Evolutionary conservation across 2,329 filamentous ascomycete species (phyloP), one percentile per base, ranked within the genome.

Genomic region (Venturia carpophila): DNA sequence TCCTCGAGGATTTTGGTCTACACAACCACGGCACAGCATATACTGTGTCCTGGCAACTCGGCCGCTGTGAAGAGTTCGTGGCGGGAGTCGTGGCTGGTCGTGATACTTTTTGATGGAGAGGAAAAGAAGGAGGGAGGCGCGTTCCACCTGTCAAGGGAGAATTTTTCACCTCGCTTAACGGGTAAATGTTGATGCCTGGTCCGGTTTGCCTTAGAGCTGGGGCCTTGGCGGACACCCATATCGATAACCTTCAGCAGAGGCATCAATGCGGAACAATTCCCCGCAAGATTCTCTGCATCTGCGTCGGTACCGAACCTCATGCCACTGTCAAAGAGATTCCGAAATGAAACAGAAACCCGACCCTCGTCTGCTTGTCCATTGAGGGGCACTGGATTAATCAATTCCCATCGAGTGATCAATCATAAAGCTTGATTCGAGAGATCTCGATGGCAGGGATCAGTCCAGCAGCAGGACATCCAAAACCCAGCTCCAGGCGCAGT

Each of bases 31-130:
- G 80, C 80, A 79, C 79, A 78, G 75, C 71, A 68, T 74, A 76
- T 15, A 77, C 77, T 80, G 82, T 37, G 52, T 37, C 52, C 85
- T 87, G 86, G 86, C 86, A 88, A 87, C 85, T 76, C 83, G 80
- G 71, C 79, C 83, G 85, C 81, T 83, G 82, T 85, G 75, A 75
- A 75, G 76, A 75, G 75, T 74, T 76, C 77, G 76, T 78, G 78
- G 81, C 84, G 82, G 81, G 79, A 83, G 85, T 87, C 86, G 86
- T 89, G 86, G 86, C 86, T 83, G 82, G 83, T 78, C 83, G 82
- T 78, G 82, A 82, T 80, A 73, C 72, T 72, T 84, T 85, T 86
- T 87, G 74, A 77, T 75, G 78, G 75, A 78, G 79, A 75, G 62
- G 30, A 34, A 34, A 34, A 13, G 21, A 37, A 62, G 41, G 21